phyloP scores from a whole-genome alignment of 2,329 filamentous ascomycete genomes.

The Claviceps fusiformis region DNA sequence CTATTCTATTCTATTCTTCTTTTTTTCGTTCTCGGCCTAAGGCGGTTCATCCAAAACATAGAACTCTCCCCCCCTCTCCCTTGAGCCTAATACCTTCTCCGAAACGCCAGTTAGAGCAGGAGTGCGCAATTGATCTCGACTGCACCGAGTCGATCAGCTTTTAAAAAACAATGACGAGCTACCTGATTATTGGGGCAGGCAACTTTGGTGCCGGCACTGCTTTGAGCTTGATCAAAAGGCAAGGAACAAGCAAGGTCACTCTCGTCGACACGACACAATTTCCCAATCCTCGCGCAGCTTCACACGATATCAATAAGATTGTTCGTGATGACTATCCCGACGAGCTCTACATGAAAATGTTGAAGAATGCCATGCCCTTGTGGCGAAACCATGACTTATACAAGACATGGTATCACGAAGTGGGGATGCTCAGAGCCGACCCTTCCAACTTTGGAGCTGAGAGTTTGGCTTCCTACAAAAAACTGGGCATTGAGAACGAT shows the following conservation, averaged over 20 bases:
- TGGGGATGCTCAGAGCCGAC: conserved; percentile 37
- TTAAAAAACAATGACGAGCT: conserved; percentile 6
- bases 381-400: conserved; percentile 35
- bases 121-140: not conserved
- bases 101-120: not conserved
- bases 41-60: not conserved
- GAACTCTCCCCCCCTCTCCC: not conserved
- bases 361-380: conserved; percentile 25
- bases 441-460: conserved; percentile 28
- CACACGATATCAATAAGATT: conserved; percentile 34
- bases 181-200: conserved; percentile 28
- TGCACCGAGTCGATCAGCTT: not conserved
- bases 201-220: conserved; percentile 31
- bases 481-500: conserved; percentile 25
- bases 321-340: conserved; percentile 29
- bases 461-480: conserved; percentile 25
- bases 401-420: conserved; percentile 39
- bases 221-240: conserved; percentile 19
- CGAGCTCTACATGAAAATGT: conserved; percentile 25
- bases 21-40: not conserved
- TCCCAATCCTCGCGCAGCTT: conserved; percentile 27
- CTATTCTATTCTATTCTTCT: too few species aligned
- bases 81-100: not conserved
- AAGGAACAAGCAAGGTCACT: conserved; percentile 16
- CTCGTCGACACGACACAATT: conserved; percentile 23